These are phyloP conservation scores for Nigrospora sphaerica DNA, from an alignment of 2,329 filamentous ascomycete genomes.

Conservation along the genomic window DNA sequence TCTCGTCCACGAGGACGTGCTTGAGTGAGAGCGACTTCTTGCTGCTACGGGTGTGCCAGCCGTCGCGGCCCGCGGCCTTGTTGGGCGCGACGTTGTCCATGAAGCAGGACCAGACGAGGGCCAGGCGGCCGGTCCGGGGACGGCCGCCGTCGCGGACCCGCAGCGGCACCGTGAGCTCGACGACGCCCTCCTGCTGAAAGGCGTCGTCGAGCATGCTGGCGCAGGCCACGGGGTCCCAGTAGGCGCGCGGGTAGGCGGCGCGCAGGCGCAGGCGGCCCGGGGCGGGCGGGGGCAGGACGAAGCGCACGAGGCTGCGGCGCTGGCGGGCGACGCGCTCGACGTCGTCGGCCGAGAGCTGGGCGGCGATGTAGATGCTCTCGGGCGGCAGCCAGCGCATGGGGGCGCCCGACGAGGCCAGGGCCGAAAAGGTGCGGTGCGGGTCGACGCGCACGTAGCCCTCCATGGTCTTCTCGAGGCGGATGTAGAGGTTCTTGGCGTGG, in stretches of 20 bases:
- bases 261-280: background rate
- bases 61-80: too few relatives aligned
- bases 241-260: background rate
- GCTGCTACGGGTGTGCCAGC: background rate
- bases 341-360: background rate
- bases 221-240: background rate
- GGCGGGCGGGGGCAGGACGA: background rate
- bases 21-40: background rate
- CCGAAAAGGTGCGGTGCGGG: background rate
- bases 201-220: background rate
- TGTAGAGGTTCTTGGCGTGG: background rate
- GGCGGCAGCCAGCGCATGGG: background rate
- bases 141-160: background rate
- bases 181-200: background rate
- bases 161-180: background rate
- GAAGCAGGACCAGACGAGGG: background rate
- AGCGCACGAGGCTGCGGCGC: background rate
- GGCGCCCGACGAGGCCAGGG: background rate
- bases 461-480: background rate
- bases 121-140: background rate
- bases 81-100: background rate
- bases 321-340: background rate
- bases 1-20: background rate
- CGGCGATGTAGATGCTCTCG: background rate
- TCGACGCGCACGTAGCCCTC: background rate